Evolutionary conservation across 768 basidiomycete genomes (phyloP).

Genomic region (Tephrocybe sp.): DNA sequence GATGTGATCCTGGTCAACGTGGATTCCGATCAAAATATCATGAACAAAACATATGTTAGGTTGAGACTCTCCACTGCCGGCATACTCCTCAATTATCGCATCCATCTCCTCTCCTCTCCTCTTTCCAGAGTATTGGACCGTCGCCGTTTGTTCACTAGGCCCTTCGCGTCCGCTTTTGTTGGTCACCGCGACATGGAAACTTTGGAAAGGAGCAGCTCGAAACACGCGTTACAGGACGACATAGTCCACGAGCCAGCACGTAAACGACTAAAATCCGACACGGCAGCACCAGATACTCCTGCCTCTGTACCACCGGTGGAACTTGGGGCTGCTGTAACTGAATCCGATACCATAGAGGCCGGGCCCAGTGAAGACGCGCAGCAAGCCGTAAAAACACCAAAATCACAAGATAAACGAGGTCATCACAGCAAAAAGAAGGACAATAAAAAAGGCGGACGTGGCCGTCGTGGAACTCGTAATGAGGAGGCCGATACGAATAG

Average conservation of each 20-base stretch:
- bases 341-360: not conserved
- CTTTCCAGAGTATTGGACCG: not conserved
- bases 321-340: not conserved
- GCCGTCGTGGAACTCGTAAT: constrained; percentile 41
- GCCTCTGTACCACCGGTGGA: not conserved
- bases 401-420: constrained; percentile 7
- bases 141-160: not conserved
- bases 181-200: constrained; percentile 12
- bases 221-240: constrained; percentile 10
- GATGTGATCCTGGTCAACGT: not conserved
- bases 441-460: constrained; percentile 35
- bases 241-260: constrained; percentile 1
- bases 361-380: not conserved
- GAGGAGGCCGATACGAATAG: constrained; percentile 26
- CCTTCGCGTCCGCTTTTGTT: not conserved
- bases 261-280: constrained; percentile 14
- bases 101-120: not conserved
- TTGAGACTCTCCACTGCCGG: constrained; percentile 2
- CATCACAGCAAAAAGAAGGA: constrained; percentile 31
- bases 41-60: constrained; percentile 10
- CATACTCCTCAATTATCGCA: constrained; percentile 3
- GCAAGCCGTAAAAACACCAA: not conserved
- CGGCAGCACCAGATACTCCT: not conserved
- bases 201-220: constrained; percentile 6
- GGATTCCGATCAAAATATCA: not conserved